phyloP scores from a whole-genome alignment of 768 basidiomycete species.

The Flagelloscypha sp. region DNA sequence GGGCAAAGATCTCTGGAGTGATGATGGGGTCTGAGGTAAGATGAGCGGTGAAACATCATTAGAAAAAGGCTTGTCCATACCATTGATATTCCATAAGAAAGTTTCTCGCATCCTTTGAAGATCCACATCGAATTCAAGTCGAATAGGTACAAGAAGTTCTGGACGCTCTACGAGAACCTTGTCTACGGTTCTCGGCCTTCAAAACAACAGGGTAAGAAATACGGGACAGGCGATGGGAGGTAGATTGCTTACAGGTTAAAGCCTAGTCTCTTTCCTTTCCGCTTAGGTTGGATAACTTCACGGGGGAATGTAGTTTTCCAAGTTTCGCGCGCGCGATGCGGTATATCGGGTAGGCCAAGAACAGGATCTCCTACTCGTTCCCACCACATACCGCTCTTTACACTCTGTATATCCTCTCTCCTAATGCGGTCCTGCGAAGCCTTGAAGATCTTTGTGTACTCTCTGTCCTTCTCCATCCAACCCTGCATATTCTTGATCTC shows the following conservation, averaged over 20 bases:
- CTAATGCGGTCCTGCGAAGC: constrained; percentile 44
- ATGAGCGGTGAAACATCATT: constrained; percentile 1
- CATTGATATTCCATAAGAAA: constrained; percentile 94
- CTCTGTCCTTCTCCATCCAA: constrained; percentile 61
- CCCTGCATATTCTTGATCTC: constrained; percentile 47
- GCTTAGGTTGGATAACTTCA: constrained; percentile 32
- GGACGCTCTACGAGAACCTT: constrained; percentile 49
- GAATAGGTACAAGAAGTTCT: constrained; percentile 87
- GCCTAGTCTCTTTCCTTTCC: constrained; percentile 21
- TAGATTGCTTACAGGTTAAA: constrained; percentile 55
- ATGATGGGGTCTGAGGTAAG: constrained; percentile 65
- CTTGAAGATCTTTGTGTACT: constrained; percentile 42
- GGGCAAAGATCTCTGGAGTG: constrained; percentile 85
- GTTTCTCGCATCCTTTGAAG: constrained; percentile 92
- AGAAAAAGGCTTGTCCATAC: constrained; percentile 47
- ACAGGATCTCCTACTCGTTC: constrained; percentile 1
- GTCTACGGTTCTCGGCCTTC: constrained; percentile 53
- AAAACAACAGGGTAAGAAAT: constrained; percentile 8
- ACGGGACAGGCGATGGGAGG: constrained; percentile 8
- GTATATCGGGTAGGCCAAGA: background rate
- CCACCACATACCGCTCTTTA: constrained; percentile 27
- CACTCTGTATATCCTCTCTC: constrained; percentile 36
- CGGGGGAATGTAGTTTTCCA: no score
- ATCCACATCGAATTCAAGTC: constrained; percentile 95
- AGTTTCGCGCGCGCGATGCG: constrained; percentile 1